phyloP scores from a whole-genome alignment of 306 rosid species.

The Betula pendula region DNA sequence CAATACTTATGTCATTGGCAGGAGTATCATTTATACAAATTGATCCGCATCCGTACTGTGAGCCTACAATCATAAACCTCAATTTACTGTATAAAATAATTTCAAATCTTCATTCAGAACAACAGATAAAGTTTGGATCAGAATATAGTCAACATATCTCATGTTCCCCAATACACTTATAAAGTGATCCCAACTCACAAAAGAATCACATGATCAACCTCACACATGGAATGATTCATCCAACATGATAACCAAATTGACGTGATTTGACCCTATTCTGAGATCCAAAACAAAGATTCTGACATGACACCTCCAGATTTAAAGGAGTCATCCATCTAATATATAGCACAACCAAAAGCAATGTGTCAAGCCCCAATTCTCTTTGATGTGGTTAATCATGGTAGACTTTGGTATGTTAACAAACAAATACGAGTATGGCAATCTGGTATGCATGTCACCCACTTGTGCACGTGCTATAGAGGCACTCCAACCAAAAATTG shows the following conservation, averaged over 20 bases:
- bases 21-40: not conserved
- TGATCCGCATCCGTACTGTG: not conserved
- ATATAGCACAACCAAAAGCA: not conserved
- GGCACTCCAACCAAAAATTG: not conserved
- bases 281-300: not conserved
- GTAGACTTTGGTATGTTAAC: not conserved
- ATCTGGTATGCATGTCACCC: not conserved
- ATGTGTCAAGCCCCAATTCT: not conserved
- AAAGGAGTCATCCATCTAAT: not conserved
- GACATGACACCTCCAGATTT: not conserved
- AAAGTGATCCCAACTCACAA: not conserved
- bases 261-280: constrained; percentile 5
- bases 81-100: not conserved
- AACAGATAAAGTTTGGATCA: not conserved
- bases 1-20: not conserved
- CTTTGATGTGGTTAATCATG: not conserved
- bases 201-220: not conserved
- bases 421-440: not conserved
- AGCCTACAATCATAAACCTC: not conserved
- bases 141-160: not conserved
- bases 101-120: not conserved
- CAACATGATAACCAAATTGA: not conserved
- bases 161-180: not conserved
- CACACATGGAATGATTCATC: not conserved
- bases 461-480: not conserved